Evolutionary conservation across 768 basidiomycete genomes (phyloP), one percentile per base, ranked within the genome.

Genomic region (Paxillus ammoniavirescens): DNA sequence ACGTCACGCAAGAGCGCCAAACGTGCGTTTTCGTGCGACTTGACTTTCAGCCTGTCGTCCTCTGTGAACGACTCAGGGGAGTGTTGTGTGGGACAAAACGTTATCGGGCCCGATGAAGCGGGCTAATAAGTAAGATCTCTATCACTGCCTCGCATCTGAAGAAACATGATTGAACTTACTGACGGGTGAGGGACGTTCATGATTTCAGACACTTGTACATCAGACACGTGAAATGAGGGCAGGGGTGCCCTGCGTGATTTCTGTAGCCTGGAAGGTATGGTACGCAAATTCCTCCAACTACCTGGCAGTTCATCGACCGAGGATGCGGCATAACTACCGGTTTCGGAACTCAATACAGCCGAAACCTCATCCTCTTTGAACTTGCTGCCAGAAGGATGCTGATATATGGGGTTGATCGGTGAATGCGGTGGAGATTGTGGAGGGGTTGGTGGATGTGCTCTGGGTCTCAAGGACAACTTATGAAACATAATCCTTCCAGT

Each of bases 61-160:
- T 69, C 68, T 7, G 59, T 62, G 17, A 69, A 69, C 36, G 67
- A 71, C 33, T 69, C 68, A 4, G 67, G 56, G 9, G 57, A 42
- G 21, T 58, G 65, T 9, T 54, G 14, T 0, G 55, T 41, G 7
- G 67, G 70, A 31, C 52, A 55, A 31, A 69, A 69, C 12, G 69
- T 65, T 37, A 67, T 50, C 4, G 56, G 42, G 12, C 40, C 48
- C 31, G 37, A 30, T 17, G 57, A 37, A 7, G 21, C 35, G 23
- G 49, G 38, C 49, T 54, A 47, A 18, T 23, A 33, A n/a, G 55
- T 26, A 50, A 17, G 51, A 45, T 7, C 45, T 43, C 62, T 68
- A 41, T 46, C 48, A 40, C 18, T 7, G n/a, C 31, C 15, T 4
- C 23, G 9, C 21, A 21, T 26, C 2, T 36, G 26, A 49, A 15